Conservation (phyloP, 495 filamentous ascomycete species). For the Bacidia gigantensis region DNA sequence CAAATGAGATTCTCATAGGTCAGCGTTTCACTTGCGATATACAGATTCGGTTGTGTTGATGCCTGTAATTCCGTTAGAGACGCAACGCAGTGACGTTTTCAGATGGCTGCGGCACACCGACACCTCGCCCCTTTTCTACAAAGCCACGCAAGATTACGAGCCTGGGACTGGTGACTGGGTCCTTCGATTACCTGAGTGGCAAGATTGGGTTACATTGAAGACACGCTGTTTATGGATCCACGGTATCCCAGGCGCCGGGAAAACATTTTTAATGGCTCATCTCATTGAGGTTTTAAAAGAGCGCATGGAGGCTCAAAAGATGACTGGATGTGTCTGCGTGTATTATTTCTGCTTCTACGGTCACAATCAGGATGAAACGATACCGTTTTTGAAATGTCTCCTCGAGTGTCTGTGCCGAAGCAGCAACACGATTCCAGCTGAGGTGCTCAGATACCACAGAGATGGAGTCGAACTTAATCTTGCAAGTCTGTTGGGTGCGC, state of each 20-base stretch:
- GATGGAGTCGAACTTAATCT: constrained; percentile 1
- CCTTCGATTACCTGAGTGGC: constrained; percentile 11
- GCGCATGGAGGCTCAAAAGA: constrained; percentile 9
- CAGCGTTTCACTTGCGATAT: no score
- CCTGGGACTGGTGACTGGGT: constrained; percentile 19
- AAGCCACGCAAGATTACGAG: constrained; percentile 4
- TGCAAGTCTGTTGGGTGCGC: not conserved
- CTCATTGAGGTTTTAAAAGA: constrained; percentile 17
- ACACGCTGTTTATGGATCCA: constrained; percentile 23
- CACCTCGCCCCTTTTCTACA: constrained; percentile 14
- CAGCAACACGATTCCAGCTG: constrained; percentile 10
- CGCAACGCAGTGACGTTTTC: not conserved
- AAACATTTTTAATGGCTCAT: constrained; percentile 26
- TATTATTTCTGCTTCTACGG: constrained; percentile 30
- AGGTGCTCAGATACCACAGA: not conserved
- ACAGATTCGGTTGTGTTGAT: no score
- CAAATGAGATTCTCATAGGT: constrained; percentile 4
- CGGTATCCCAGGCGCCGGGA: constrained; percentile 31
- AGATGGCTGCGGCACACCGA: constrained; percentile 6
- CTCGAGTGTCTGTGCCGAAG: constrained; percentile 23
- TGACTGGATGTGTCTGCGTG: constrained; percentile 7
- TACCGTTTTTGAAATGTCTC: constrained; percentile 17
- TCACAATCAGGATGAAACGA: constrained; percentile 21
- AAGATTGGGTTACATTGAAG: constrained; percentile 12
- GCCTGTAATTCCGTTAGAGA: no score